Base-by-base conservation (phyloP, 176 grass and related monocot species). In the Oropetium thomaeum region DNA sequence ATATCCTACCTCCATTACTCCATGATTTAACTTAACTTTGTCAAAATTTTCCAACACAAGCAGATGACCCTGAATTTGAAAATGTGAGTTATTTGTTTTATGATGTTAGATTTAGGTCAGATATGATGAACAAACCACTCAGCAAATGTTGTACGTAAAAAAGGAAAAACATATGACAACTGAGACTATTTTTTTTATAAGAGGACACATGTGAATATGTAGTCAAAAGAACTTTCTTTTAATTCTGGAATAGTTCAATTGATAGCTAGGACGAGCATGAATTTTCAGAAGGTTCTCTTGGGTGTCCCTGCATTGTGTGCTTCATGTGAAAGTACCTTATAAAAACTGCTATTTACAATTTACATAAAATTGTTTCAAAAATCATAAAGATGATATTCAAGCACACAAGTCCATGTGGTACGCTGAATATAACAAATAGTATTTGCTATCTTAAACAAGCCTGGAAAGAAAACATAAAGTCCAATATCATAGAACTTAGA, bases 1-100 rank as follows among this genome's bases (percentile, higher is more conserved):
- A 88, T 98, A 98, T 84, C 95, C 95, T 45, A 87, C 71, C 86
- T 98, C 95, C 91, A 98, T 98, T 74, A 90, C 62, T 47, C 83
- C 91, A 88, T 98, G 95, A 81, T 98, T 94, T 61, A 98, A 47
- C 81, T 80, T 91, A 77, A 98, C 75, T 62, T 83, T 89, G 37
- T 83, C 68, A 34, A 91, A 93, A 32, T 92, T 94, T 40, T 92
- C 86, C 75, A 98, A 79, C 72, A 98, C 81, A 84, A 98, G 88
- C 58, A 94, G 89, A 92, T 98, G 84, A 60, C 91, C 88, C 95
- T 98, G 71, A 86, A 63, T 73, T 63, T 70, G 69, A 52, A 67
- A 73, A 69, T 62, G 20, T 60, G 62, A 66, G 9, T 73, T 52
- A 77, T 30, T 60, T 37, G 12, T 69, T 65, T 65, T 62, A 54